Evolutionary conservation across 176 grass and related monocot genomes (phyloP).

Genomic region (Puccinellia tenuiflora): DNA sequence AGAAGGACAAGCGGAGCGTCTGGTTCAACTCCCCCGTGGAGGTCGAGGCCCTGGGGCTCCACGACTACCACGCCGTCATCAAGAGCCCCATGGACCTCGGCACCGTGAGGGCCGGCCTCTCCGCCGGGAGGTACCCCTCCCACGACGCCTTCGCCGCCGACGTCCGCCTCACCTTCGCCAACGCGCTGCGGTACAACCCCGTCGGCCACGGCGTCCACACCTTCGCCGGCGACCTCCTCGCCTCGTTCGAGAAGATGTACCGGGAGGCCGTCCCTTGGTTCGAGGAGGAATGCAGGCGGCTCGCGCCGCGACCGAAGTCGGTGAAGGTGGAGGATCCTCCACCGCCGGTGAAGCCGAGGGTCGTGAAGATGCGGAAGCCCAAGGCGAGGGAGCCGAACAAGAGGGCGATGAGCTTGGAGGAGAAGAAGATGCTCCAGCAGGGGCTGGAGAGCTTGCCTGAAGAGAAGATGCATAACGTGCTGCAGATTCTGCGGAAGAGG

Average conservation of each 20-base stretch:
- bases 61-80: constrained; percentile 81
- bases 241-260: constrained; percentile 56
- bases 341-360: constrained; percentile 27
- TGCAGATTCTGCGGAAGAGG: constrained; percentile 81
- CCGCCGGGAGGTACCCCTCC: constrained; percentile 46
- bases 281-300: constrained; percentile 44
- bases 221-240: constrained; percentile 60
- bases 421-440: constrained; percentile 73
- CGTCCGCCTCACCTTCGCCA: constrained; percentile 73
- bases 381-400: constrained; percentile 82
- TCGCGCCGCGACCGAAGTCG: neutral
- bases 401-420: constrained; percentile 76
- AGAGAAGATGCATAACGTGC: constrained; percentile 79
- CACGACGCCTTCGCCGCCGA: constrained; percentile 61
- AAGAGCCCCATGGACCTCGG: constrained; percentile 88
- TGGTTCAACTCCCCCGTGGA: constrained; percentile 94
- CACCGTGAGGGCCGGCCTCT: constrained; percentile 49
- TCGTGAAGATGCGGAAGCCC: constrained; percentile 50
- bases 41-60: constrained; percentile 54
- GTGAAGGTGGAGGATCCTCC: neutral
- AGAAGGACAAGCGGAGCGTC: constrained; percentile 76
- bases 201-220: constrained; percentile 62
- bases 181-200: constrained; percentile 84
- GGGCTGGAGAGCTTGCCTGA: constrained; percentile 65
- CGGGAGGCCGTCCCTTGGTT: constrained; percentile 26